Conservation (phyloP, 306 rosid genomes). For the Neltuma alba region DNA sequence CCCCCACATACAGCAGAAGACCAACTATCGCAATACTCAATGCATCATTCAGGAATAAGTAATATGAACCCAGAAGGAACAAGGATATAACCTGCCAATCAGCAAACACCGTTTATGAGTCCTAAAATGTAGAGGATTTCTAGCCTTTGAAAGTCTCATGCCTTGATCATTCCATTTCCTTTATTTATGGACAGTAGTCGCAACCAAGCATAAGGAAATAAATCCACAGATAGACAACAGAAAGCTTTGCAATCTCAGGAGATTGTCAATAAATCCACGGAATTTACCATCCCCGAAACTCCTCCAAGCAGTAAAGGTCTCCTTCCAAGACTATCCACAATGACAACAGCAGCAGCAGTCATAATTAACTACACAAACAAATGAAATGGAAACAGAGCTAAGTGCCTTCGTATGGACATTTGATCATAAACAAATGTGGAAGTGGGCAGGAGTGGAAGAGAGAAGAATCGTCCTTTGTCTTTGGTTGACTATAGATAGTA, state of each 20-base stretch:
- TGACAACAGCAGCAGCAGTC: slow-evolving; percentile 87
- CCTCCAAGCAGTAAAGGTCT: slow-evolving; percentile 95
- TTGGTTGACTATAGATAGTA: not conserved
- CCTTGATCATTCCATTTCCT: slow-evolving; percentile 15
- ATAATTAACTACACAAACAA: slow-evolving; percentile 64
- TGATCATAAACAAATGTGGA: slow-evolving; percentile 4
- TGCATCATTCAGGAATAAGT: slow-evolving; percentile 68
- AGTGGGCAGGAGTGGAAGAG: not conserved
- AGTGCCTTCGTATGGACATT: slow-evolving; percentile 20
- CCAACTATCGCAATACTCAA: slow-evolving; percentile 74
- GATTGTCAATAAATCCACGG: slow-evolving; percentile 1
- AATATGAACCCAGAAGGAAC: slow-evolving; percentile 87
- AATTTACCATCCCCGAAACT: slow-evolving; percentile 86
- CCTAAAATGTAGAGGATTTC: slow-evolving; percentile 12
- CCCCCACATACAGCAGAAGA: slow-evolving; percentile 88
- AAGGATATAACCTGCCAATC: slow-evolving; percentile 76
- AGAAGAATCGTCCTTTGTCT: not conserved
- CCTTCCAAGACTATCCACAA: slow-evolving; percentile 91
- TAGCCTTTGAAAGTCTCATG: slow-evolving; percentile 14
- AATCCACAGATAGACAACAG: not conserved
- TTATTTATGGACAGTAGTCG: slow-evolving; percentile 4
- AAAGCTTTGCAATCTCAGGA: slow-evolving; percentile 15
- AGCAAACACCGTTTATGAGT: slow-evolving; percentile 9
- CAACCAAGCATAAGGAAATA: slow-evolving; percentile 1
- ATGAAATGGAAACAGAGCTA: slow-evolving; percentile 15